phyloP scores from a whole-genome alignment of 768 basidiomycete genomes.

The Suillus variegatus region DNA sequence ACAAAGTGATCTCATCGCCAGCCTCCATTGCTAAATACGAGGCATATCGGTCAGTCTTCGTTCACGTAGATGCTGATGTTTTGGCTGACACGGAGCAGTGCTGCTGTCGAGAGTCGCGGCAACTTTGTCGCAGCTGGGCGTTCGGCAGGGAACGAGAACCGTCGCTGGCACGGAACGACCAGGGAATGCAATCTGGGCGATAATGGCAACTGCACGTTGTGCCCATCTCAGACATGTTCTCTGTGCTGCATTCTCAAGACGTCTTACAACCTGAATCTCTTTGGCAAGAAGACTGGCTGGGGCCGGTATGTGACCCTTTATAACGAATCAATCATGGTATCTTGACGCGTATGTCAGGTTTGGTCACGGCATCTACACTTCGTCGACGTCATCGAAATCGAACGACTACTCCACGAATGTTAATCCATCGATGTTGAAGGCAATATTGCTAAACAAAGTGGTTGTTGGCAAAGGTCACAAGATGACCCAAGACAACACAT shows the following conservation, averaged over 20 bases:
- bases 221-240: conserved; percentile 57
- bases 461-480: conserved; percentile 72
- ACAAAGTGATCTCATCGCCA: conserved; percentile 60
- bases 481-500: conserved; percentile 57
- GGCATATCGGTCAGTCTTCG: conserved; percentile 52
- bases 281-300: conserved; percentile 73
- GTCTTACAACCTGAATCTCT: conserved; percentile 63
- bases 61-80: neutral
- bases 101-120: conserved; percentile 58
- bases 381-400: conserved; percentile 80
- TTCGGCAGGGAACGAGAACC: conserved; percentile 69
- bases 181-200: conserved; percentile 67
- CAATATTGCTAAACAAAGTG: conserved; percentile 74
- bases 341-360: conserved; percentile 41
- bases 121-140: conserved; percentile 55
- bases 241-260: conserved; percentile 65
- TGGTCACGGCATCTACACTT: conserved; percentile 72
- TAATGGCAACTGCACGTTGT: conserved; percentile 52
- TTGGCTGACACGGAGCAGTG: conserved; percentile 33
- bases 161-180: conserved; percentile 75
- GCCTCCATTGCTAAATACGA: conserved; percentile 56
- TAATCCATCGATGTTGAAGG: conserved; percentile 55
- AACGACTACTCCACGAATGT: conserved; percentile 70
- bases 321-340: neutral
- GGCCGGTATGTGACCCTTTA: conserved; percentile 47